Evolutionary conservation across 805 yeast genomes (phyloP), one percentile per base, ranked within the genome.

Genomic region (Lipomyces sp.): DNA sequence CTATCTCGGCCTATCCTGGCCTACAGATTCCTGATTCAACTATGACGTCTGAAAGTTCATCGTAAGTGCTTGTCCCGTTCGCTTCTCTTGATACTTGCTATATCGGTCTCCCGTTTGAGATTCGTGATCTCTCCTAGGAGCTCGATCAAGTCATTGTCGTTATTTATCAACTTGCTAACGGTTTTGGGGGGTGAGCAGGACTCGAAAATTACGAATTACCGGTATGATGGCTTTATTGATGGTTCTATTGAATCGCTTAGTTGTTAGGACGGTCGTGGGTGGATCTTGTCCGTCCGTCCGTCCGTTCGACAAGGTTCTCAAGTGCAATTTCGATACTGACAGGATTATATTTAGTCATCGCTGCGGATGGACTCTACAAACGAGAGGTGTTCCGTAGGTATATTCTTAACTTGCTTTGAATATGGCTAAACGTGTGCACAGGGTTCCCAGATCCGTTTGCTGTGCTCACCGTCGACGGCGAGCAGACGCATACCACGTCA

Each of bases 381-480:
- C 85, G 99, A 70, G 99, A 95, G 78, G 93, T 95, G 32, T 91
- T 93, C 77, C 86, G 95, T 71, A 89, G 32, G 73, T 66, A 7
- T n/a, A 30, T 33, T 32, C 18, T 29, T 56, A 8, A 53, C n/a
- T 6, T 2, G 32, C 53, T 24, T 7, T 34, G 11, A 15, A 30
- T 42, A 24, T 42, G 3, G 2, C 30, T 32, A 24, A 34, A 59
- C 62, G 29, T 34, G n/a, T 4, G 90, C 89, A 24, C 90, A 76
- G 87, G 97, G 64, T 90, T 93, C 69, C 99, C 99, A 1, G 99
- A 95, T 78, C 99, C 99, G 10, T 95, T 95, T 80, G 97, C 98
- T 1, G 98, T 95, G 45, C 82, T 95, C 69, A 94, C 98, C 11
- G 93, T 95, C n/a, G 99, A 95, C 78, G 98, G 98, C 3, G 87